Evolutionary conservation across 2,329 filamentous ascomycete genomes (phyloP).

Genomic region (Sordariomycetes sp.): DNA sequence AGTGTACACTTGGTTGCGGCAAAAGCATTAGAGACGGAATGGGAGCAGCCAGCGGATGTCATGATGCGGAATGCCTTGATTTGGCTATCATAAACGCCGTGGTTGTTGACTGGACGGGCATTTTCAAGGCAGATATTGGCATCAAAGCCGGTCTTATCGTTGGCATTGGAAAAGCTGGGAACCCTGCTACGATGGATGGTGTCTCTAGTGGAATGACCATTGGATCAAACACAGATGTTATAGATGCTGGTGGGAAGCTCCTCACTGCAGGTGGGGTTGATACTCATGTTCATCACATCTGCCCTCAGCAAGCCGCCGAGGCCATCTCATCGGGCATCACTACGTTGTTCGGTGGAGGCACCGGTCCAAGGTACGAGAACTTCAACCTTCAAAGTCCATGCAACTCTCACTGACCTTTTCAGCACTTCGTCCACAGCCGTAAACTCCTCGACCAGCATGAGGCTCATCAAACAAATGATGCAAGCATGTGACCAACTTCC

Average conservation of each 20-base stretch:
- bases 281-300: conserved; percentile 89
- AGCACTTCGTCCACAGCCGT: conserved; percentile 85
- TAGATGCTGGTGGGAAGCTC: conserved; percentile 84
- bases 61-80: conserved; percentile 66
- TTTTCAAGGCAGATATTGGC: conserved; percentile 95
- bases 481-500: conserved; percentile 76
- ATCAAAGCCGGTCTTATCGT: conserved; percentile 81
- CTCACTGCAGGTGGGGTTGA: conserved; percentile 86
- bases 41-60: conserved; percentile 77
- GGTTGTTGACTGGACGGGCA: conserved; percentile 83
- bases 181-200: conserved; percentile 93
- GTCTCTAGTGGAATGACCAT: conserved; percentile 72
- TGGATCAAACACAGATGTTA: conserved; percentile 82
- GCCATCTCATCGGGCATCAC: conserved; percentile 80
- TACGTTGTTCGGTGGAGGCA: conserved; percentile 83
- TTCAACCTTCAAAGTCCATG: conserved; percentile 11
- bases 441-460: conserved; percentile 81
- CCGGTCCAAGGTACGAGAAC: conserved; percentile 79
- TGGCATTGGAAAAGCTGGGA: conserved; percentile 92
- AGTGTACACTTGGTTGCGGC: conserved; percentile 90
- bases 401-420: conserved; percentile 6
- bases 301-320: conserved; percentile 82
- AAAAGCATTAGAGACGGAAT: conserved; percentile 93
- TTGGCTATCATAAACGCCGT: conserved; percentile 83
- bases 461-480: conserved; percentile 81